A percentile compares a stretch with the other conserved stretches of the same genome.
Evolutionary conservation across 2,329 filamentous ascomycete species (phyloP).

Genomic region (Cadophora sp.): DNA sequence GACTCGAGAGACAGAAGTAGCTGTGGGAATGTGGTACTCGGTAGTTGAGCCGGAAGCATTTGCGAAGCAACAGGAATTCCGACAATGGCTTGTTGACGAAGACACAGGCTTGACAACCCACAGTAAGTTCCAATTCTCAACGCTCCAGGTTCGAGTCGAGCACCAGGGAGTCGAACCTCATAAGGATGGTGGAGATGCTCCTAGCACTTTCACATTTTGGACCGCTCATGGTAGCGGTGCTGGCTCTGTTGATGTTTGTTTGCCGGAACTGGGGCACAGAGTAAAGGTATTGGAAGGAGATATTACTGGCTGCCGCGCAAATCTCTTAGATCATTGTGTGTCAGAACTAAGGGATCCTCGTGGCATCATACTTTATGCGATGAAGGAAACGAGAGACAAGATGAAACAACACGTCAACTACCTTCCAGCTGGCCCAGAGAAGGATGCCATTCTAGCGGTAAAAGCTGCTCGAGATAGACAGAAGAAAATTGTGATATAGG

Average conservation of each 20-base stretch:
- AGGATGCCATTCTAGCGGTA: not conserved
- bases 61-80: not conserved
- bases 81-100: not conserved
- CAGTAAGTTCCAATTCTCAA: not conserved
- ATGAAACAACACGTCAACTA: not conserved
- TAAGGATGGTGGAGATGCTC: not conserved
- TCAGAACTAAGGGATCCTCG: not conserved
- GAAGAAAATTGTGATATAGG: too few relatives aligned
- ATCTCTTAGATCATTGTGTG: not conserved
- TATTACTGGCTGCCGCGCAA: not conserved
- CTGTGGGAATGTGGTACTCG: not conserved
- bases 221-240: not conserved
- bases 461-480: not conserved
- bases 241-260: not conserved
- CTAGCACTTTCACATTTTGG: not conserved
- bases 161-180: not conserved
- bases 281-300: not conserved
- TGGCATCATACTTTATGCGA: not conserved
- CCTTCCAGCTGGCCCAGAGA: not conserved
- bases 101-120: not conserved
- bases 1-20: not conserved
- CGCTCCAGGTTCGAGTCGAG: not conserved
- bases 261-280: not conserved
- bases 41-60: not conserved
- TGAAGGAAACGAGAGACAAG: not conserved